Evolutionary conservation across 2,329 filamentous ascomycete genomes (phyloP).

Genomic region (Venturia carpophila): DNA sequence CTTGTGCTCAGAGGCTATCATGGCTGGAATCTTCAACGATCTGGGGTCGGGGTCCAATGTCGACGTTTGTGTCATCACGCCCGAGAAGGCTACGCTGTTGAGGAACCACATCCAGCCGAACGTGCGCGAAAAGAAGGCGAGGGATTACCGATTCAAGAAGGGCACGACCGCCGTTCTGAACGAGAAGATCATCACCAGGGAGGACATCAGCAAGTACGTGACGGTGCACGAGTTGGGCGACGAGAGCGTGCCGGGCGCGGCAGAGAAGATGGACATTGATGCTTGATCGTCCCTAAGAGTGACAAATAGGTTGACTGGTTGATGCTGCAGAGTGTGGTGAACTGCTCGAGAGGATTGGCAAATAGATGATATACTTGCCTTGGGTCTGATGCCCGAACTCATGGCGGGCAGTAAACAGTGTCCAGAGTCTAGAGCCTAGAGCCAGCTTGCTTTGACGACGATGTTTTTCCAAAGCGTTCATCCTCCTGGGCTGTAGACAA

Average conservation of each 20-base stretch:
- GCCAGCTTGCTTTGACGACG: too few species aligned
- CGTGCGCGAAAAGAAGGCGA: slow-evolving; percentile 79
- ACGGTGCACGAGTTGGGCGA: slow-evolving; percentile 78
- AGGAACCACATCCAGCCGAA: slow-evolving; percentile 92
- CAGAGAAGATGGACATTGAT: slow-evolving; percentile 60
- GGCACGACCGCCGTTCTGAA: slow-evolving; percentile 95
- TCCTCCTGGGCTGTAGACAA: too few species aligned
- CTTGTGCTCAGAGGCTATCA: slow-evolving; percentile 77
- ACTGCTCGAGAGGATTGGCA: too few species aligned
- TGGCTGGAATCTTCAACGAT: slow-evolving; percentile 98
- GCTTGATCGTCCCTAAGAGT: slow-evolving; percentile 23
- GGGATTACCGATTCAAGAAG: slow-evolving; percentile 82
- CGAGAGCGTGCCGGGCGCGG: slow-evolving; percentile 53
- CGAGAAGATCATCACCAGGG: slow-evolving; percentile 90
- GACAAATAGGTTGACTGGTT: not conserved
- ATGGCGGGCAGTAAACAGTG: too few species aligned
- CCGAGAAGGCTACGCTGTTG: slow-evolving; percentile 88
- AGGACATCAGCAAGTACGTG: slow-evolving; percentile 89
- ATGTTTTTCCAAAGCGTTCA: too few species aligned
- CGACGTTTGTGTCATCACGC: slow-evolving; percentile 90
- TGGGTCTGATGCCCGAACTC: too few species aligned
- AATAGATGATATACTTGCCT: too few species aligned
- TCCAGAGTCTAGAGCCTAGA: too few species aligned
- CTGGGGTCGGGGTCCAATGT: slow-evolving; percentile 95
- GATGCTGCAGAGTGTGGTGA: too few species aligned